Conservation (phyloP, 2,329 filamentous ascomycete genomes). For the Emmonsiellopsis sp. region DNA sequence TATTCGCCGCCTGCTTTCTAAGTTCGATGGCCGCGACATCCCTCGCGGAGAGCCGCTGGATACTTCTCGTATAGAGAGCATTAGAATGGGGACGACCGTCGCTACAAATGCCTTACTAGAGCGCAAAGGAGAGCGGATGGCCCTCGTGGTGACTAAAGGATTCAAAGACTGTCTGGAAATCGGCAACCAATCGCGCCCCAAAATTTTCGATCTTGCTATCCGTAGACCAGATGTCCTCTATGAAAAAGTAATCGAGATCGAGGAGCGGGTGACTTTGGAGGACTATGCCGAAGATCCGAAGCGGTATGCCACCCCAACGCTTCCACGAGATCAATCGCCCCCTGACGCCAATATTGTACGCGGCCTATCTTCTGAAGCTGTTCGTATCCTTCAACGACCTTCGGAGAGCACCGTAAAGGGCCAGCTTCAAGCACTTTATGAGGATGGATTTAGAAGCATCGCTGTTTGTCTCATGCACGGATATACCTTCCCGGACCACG, state of each 20-base stretch:
- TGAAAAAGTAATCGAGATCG: constrained; percentile 74
- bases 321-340: constrained; percentile 27
- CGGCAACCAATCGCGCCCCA: constrained; percentile 80
- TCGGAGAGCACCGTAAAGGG: constrained; percentile 42
- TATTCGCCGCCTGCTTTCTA: constrained; percentile 74
- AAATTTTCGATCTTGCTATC: constrained; percentile 86
- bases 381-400: constrained; percentile 58
- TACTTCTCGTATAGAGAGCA: constrained; percentile 75
- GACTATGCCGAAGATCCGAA: constrained; percentile 84
- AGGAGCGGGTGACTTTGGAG: constrained; percentile 83
- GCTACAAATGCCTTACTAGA: constrained; percentile 88
- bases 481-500: constrained; percentile 83
- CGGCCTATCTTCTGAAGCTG: constrained; percentile 64
- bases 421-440: constrained; percentile 58
- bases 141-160: constrained; percentile 75
- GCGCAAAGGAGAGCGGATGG: constrained; percentile 80
- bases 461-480: constrained; percentile 88
- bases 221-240: constrained; percentile 80
- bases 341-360: constrained; percentile 51
- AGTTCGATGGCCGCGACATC: constrained; percentile 65
- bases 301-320: constrained; percentile 45
- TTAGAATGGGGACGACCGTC: constrained; percentile 92
- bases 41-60: constrained; percentile 71
- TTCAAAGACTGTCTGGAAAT: constrained; percentile 84
- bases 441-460: constrained; percentile 66